Base-by-base conservation (phyloP, 495 filamentous ascomycete genomes). In the Xeromyces bisporus region DNA sequence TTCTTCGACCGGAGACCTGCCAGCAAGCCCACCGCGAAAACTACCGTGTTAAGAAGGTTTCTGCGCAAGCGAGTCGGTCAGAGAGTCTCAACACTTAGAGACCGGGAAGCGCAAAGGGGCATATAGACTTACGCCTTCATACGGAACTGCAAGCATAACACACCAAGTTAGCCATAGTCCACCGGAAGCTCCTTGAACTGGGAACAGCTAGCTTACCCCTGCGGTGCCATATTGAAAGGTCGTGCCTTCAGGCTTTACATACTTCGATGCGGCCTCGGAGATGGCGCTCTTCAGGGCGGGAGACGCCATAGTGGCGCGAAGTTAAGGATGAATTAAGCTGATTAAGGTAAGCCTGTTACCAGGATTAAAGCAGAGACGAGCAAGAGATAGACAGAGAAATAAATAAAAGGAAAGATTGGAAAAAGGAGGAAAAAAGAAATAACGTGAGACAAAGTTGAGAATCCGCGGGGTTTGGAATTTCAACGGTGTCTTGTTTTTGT, bases 221-320 rank as follows among this genome's bases (percentile, higher is more conserved):
- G 89, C 91, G 29, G 89, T 99, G 42, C 89, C 89, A 71, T 99
- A 99, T 40, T 75, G 67, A 58, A 91, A 96, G 18, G 71, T 56
- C 36, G 60, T 69, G 28, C 70, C 77, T 32, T 66, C 64, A 2
- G 78, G 72, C 54, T 82, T 84, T 15, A 77, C 67, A 38, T 65
- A 64, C 32, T 60, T 53, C 39, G 46, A 39, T 24, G 56, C 57
- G 15, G 60, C 60, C 33, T 57, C 48, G 28, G 52, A 31, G 47
- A 64, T 62, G 20, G 59, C 59, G 45, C 59, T 46, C 39, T 56
- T 55, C 34, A 60, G 35, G 42, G 51, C 51, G 18, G 50, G 51
- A 42, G 60, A 62, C 43, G 56, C 60, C 60, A 64, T 61, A 47
- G 43, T 51, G 47, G 49, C 48, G 42, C n/a, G 33, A 31, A 40